These are phyloP conservation scores for Didymella pinodella DNA, from an alignment of 2,329 filamentous ascomycete species.

Conservation along the genomic window DNA sequence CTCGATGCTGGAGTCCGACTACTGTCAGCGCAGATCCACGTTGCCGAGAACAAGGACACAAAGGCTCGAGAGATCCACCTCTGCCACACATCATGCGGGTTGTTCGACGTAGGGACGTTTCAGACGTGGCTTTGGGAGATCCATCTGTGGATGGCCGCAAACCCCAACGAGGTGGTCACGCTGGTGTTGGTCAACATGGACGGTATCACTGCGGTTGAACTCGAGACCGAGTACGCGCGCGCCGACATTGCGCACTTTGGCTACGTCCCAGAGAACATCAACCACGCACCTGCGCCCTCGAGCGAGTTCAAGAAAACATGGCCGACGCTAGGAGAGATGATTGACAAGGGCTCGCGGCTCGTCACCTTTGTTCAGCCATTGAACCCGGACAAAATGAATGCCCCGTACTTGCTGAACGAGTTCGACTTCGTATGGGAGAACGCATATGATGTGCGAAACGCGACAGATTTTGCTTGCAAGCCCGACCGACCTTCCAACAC, in stretches of 20 bases:
- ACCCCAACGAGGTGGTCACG: slow-evolving; percentile 76
- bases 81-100: slow-evolving; percentile 71
- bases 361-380: slow-evolving; percentile 71
- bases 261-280: slow-evolving; percentile 59
- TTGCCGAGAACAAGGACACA: slow-evolving; percentile 54
- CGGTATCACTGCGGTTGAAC: slow-evolving; percentile 60
- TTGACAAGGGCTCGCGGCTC: slow-evolving; percentile 67
- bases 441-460: slow-evolving; percentile 67
- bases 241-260: slow-evolving; percentile 61
- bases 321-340: slow-evolving; percentile 75
- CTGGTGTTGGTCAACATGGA: slow-evolving; percentile 74
- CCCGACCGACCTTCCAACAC: slow-evolving; percentile 69
- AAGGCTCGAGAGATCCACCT: slow-evolving; percentile 61
- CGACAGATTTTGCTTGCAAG: slow-evolving; percentile 72
- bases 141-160: slow-evolving; percentile 69
- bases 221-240: slow-evolving; percentile 54
- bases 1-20: slow-evolving; percentile 75
- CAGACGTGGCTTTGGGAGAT: slow-evolving; percentile 69
- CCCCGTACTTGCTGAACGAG: slow-evolving; percentile 67
- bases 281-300: slow-evolving; percentile 57
- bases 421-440: slow-evolving; percentile 76
- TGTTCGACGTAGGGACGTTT: slow-evolving; percentile 73
- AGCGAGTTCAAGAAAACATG: slow-evolving; percentile 59
- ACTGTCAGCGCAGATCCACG: slow-evolving; percentile 74
- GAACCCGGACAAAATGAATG: slow-evolving; percentile 41